phyloP scores from a whole-genome alignment of 768 basidiomycete species.

The Polyporus arcularius region DNA sequence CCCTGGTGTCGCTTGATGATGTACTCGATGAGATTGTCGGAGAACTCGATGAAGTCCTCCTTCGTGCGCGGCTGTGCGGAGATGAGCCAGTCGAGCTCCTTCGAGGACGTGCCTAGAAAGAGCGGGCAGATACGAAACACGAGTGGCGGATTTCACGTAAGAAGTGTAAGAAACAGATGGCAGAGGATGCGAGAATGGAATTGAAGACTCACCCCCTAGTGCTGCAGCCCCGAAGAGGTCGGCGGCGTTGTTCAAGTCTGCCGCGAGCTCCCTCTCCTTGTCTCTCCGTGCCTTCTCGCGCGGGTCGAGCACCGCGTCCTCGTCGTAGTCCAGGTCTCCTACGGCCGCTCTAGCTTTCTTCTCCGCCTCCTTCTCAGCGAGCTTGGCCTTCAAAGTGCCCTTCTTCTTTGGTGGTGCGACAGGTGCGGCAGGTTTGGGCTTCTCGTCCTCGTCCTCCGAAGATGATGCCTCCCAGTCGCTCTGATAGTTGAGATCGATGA shows the following conservation, averaged over 20 bases:
- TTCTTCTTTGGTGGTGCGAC: slow-evolving; percentile 86
- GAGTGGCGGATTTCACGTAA: neutral
- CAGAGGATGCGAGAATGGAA: neutral
- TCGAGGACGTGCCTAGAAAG: slow-evolving; percentile 59
- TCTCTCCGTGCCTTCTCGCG: slow-evolving; percentile 75
- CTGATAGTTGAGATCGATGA: slow-evolving; percentile 40
- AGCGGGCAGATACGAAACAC: neutral
- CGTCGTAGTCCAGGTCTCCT: slow-evolving; percentile 60
- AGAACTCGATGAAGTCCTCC: slow-evolving; percentile 81
- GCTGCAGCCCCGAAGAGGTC: slow-evolving; percentile 75
- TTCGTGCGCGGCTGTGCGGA: slow-evolving; percentile 84
- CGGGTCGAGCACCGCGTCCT: slow-evolving; percentile 68
- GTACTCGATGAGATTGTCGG: slow-evolving; percentile 69
- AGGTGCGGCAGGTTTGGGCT: slow-evolving; percentile 40
- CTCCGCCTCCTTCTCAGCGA: slow-evolving; percentile 88
- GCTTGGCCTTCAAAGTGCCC: slow-evolving; percentile 85
- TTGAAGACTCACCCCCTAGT: slow-evolving; percentile 53
- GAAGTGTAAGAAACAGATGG: neutral
- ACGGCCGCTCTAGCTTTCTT: slow-evolving; percentile 53
- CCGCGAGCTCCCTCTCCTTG: slow-evolving; percentile 78
- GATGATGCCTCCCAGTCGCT: slow-evolving; percentile 95
- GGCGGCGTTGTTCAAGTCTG: slow-evolving; percentile 84
- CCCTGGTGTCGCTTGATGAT: slow-evolving; percentile 77
- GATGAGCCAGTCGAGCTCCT: slow-evolving; percentile 70
- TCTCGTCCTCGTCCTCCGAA: slow-evolving; percentile 64